Base-by-base conservation (phyloP, 768 basidiomycete species). In the Amanita fuliginea region DNA sequence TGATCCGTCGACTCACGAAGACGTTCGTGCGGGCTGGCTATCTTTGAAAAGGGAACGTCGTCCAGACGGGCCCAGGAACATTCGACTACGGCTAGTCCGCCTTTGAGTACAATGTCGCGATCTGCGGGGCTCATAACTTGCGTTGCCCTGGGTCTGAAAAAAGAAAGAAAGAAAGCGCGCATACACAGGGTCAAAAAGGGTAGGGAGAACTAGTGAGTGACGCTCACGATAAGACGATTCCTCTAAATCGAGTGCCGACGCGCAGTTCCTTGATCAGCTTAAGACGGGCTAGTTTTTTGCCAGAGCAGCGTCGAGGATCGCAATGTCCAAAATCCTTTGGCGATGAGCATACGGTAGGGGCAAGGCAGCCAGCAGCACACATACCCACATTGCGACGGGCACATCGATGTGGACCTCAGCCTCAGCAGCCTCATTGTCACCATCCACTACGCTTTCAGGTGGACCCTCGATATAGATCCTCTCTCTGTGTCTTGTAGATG, bases 51-150 rank as follows among this genome's bases (percentile, higher is more conserved):
- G 1, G 96, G 96, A 6, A 99, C 83, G 50, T 98, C 96, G 41
- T 90, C 90, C 6, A 98, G 66, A 18, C 93, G 78, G 1, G 96
- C 95, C 96, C 96, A 99, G 3, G 91, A 95, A 62, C 95, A 98
- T 62, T 99, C 96, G 2, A 99, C 90, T n/a, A 99, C 96, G 0
- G 95, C 96, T 4, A 97, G 67, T 0, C 96, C 96, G 30, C 71
- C 69, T 40, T 73, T 70, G 0, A 76, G 68, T 7, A 98, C 70
- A 50, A 94, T 78, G 4, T 84, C 81, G n/a, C 80, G 76, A 60
- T 99, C 96, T 1, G 83, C 75, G 0, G 91, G 92, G 41, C 81
- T 86, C 18, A 97, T 74, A 19, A 86, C 69, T 56, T 78, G 73
- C 24, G 73, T 85, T 0, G 83, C 95, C 60, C 91, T 88, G 2